Percentiles rank a stretch among this genome's conserved stretches.
Conservation (phyloP, 306 rosid genomes). For the Elaeagnus macrophylla region DNA sequence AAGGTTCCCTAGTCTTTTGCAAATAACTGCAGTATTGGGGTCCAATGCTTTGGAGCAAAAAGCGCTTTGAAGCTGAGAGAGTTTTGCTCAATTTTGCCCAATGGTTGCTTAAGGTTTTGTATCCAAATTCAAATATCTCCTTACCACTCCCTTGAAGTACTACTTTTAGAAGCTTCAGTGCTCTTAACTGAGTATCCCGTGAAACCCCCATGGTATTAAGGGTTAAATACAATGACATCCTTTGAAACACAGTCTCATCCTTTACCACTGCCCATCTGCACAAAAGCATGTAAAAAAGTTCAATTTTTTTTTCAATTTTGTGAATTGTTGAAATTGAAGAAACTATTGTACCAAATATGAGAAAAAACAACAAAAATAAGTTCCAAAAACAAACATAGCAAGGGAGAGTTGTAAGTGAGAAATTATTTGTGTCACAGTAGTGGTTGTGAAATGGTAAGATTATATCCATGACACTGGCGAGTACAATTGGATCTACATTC, state of each 20-base stretch:
- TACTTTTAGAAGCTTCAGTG: background rate
- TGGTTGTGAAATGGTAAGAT: too few species aligned
- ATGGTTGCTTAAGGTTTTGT: constrained; percentile 23
- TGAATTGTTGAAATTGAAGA: too few species aligned
- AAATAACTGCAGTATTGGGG: constrained; percentile 29
- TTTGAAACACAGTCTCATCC: background rate
- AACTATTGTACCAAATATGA: too few species aligned
- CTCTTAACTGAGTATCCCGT: background rate
- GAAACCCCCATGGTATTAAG: background rate
- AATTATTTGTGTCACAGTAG: too few species aligned
- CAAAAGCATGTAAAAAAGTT: constrained; percentile 13
- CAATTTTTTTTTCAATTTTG: constrained; percentile 1
- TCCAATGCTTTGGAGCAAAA: constrained; percentile 31
- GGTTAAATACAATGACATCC: background rate
- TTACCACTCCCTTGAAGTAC: constrained; percentile 9
- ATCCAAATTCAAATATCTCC: constrained; percentile 35
- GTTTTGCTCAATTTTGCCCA: constrained; percentile 27
- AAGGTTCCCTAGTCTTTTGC: constrained; percentile 16
- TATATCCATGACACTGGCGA: too few species aligned
- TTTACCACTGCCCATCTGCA: background rate
- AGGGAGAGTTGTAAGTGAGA: too few species aligned
- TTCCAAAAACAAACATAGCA: too few species aligned
- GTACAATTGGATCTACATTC: too few species aligned
- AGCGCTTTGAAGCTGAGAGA: constrained; percentile 31
- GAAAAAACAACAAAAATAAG: too few species aligned